phyloP scores from a whole-genome alignment of 129 eudicot species.

The Rutidosis leptorrhynchoides region DNA sequence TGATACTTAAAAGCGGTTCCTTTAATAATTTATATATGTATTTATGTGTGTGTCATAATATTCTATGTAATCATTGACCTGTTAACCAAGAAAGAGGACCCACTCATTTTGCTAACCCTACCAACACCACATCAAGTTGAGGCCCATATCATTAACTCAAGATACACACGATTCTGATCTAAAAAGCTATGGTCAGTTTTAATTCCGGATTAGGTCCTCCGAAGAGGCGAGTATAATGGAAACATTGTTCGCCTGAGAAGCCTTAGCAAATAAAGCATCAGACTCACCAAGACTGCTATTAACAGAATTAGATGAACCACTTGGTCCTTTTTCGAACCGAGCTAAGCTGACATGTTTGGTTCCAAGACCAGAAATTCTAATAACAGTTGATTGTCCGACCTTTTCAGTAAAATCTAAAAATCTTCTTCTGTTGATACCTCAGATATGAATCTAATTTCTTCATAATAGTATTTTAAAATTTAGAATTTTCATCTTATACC shows the following conservation, averaged over 20 bases:
- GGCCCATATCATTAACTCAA: not conserved
- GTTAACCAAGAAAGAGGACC: not conserved
- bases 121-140: not conserved
- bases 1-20: too few species aligned
- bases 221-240: constrained; percentile 84
- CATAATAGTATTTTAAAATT: constrained; percentile 63
- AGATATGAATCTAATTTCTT: constrained; percentile 72
- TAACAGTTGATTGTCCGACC: constrained; percentile 72
- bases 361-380: constrained; percentile 76
- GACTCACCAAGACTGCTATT: constrained; percentile 86
- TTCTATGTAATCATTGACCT: not conserved
- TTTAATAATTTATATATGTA: too few species aligned
- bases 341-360: constrained; percentile 74
- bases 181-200: constrained; percentile 57
- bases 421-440: constrained; percentile 86
- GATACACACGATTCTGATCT: constrained; percentile 48
- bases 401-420: constrained; percentile 90
- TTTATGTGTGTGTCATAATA: not conserved
- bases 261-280: constrained; percentile 78
- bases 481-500: constrained; percentile 61
- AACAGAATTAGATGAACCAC: constrained; percentile 36
- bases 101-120: not conserved
- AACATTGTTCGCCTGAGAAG: constrained; percentile 78
- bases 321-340: constrained; percentile 63
- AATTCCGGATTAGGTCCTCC: constrained; percentile 51